phyloP scores from a whole-genome alignment of 495 filamentous ascomycete genomes.

The Amphirosellinia nigrospora region DNA sequence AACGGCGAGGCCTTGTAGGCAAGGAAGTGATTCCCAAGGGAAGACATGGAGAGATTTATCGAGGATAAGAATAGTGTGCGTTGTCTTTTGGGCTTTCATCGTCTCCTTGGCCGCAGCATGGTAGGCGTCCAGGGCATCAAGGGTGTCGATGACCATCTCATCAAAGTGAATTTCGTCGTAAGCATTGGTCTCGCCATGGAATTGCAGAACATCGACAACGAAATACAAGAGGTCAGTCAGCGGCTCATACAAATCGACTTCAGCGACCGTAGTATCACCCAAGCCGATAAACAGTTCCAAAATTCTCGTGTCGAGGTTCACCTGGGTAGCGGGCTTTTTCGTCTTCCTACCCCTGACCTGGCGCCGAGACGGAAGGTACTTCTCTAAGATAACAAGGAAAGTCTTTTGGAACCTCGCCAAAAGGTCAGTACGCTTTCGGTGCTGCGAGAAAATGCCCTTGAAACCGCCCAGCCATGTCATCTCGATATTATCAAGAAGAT shows the following conservation, averaged over 20 bases:
- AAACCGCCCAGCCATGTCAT: conserved; percentile 95
- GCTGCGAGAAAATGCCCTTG: conserved; percentile 83
- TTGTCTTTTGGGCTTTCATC: conserved; percentile 43
- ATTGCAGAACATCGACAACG: conserved; percentile 94
- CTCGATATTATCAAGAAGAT: conserved; percentile 84
- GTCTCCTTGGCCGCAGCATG: conserved; percentile 60
- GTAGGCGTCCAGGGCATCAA: conserved; percentile 80
- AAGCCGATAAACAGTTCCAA: conserved; percentile 88
- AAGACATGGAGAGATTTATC: conserved; percentile 89
- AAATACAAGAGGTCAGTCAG: conserved; percentile 92
- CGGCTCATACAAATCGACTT: conserved; percentile 78
- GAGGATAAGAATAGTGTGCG: conserved; percentile 88
- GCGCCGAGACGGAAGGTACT: conserved; percentile 86
- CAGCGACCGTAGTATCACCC: conserved; percentile 69
- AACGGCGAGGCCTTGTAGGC: conserved; percentile 77
- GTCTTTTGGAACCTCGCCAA: conserved; percentile 74
- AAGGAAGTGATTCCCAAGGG: conserved; percentile 95
- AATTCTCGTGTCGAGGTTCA: conserved; percentile 76
- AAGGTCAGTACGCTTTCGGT: conserved; percentile 62
- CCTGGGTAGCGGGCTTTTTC: conserved; percentile 50
- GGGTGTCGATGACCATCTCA: conserved; percentile 80
- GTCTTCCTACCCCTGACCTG: conserved; percentile 54
- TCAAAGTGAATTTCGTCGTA: conserved; percentile 99
- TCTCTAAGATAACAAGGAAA: conserved; percentile 83
- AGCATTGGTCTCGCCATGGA: conserved; percentile 93